These are phyloP conservation scores for Penstemon barbatus DNA, from an alignment of 257 asterid genomes.

Conservation along the genomic window DNA sequence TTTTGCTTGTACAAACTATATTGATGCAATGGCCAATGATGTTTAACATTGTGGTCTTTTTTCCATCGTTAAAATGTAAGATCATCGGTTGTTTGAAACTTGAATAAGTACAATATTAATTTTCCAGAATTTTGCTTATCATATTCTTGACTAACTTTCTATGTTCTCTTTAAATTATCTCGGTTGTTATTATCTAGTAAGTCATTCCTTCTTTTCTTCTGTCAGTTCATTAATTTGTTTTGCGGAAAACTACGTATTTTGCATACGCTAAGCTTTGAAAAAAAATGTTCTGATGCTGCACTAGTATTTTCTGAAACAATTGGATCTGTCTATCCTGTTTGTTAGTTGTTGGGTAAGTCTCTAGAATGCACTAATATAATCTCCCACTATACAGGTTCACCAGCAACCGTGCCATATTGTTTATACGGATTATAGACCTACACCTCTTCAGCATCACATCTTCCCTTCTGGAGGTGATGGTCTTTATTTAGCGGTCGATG, in stretches of 20 bases:
- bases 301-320: not conserved
- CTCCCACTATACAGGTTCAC: slow-evolving; percentile 70
- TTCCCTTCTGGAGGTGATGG: slow-evolving; percentile 98
- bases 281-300: not conserved
- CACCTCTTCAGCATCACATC: slow-evolving; percentile 95
- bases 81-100: too few species aligned
- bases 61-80: too few species aligned
- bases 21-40: too few species aligned
- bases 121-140: not conserved
- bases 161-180: slow-evolving; percentile 11
- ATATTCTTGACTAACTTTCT: not conserved
- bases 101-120: not conserved
- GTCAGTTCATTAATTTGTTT: not conserved
- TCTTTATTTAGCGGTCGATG: slow-evolving; percentile 89
- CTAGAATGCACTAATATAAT: slow-evolving; percentile 27
- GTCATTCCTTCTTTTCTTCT: not conserved
- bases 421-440: slow-evolving; percentile 94
- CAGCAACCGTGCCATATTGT: slow-evolving; percentile 98
- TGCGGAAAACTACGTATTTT: not conserved
- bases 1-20: too few species aligned
- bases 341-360: not conserved
- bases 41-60: too few species aligned
- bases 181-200: not conserved
- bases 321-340: not conserved
- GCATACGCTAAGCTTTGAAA: not conserved